Conservation (phyloP, 202 grass and related monocot genomes). For the Schoenoplectus triqueter region DNA sequence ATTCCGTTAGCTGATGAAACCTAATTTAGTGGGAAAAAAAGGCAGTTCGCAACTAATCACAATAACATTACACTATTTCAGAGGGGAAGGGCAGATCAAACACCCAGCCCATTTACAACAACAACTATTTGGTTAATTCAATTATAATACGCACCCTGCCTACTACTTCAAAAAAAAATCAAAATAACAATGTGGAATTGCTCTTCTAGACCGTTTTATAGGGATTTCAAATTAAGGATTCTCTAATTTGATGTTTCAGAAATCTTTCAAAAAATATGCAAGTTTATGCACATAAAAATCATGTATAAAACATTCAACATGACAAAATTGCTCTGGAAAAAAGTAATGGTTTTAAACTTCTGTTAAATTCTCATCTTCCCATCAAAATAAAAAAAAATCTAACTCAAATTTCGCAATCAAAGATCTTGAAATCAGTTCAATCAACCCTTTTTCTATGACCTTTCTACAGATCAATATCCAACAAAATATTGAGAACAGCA, state of each 20-base stretch:
- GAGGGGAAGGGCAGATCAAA: no score
- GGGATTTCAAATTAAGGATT: background rate
- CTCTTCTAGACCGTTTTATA: background rate
- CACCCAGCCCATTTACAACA: background rate
- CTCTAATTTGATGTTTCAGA: background rate
- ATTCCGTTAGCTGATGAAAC: conserved; percentile 91
- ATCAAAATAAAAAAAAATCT: no score
- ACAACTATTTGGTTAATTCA: background rate
- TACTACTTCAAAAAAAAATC: background rate
- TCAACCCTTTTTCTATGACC: no score
- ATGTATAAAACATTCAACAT: background rate
- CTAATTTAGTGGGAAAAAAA: conserved; percentile 41
- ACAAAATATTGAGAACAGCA: background rate
- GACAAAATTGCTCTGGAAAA: background rate
- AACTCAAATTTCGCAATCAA: background rate
- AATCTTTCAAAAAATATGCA: background rate
- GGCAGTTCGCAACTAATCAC: background rate
- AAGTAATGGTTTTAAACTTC: background rate
- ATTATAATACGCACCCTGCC: no score
- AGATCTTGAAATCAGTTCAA: background rate
- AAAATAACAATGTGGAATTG: background rate
- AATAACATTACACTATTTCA: background rate
- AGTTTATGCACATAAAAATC: background rate
- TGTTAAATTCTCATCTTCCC: background rate
- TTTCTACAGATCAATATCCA: background rate